Evolutionary conservation across 805 yeast species (phyloP).

Genomic region (Saccharomycopsis babjevae): DNA sequence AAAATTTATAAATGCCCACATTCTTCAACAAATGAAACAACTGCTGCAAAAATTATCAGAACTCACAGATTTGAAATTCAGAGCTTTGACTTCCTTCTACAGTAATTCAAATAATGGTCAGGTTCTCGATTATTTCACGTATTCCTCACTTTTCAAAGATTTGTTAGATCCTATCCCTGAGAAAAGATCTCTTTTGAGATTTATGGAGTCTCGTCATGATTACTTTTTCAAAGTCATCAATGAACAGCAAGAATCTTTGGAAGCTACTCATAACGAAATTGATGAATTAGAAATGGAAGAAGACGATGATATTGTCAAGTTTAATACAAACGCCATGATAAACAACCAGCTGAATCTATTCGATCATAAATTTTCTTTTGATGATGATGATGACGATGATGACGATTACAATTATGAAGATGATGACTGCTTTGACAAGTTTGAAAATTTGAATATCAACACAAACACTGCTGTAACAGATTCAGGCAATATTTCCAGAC

Average conservation of each 20-base stretch:
- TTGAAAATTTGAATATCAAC: not conserved
- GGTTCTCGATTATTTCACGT: conserved; percentile 67
- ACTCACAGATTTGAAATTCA: not conserved
- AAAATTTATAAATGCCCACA: conserved; percentile 41
- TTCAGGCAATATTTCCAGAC: not conserved
- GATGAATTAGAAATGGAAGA: conserved; percentile 34
- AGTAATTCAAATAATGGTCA: conserved; percentile 17
- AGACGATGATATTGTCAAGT: conserved; percentile 17
- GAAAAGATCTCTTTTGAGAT: conserved; percentile 36
- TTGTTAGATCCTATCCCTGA: conserved; percentile 54
- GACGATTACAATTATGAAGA: conserved; percentile 7
- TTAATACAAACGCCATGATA: not conserved
- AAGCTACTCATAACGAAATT: conserved; percentile 39
- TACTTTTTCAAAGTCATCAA: not conserved
- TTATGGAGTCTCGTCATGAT: not conserved
- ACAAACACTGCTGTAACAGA: not conserved
- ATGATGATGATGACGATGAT: not conserved
- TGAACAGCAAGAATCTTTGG: conserved; percentile 32
- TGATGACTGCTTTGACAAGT: conserved; percentile 7
- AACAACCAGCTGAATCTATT: not conserved
- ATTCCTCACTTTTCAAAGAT: conserved; percentile 57
- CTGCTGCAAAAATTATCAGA: not conserved
- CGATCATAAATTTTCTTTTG: not conserved
- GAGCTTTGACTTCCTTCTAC: not conserved
- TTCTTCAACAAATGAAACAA: not conserved